Evolutionary conservation across 2,329 filamentous ascomycete genomes (phyloP).

Genomic region (Grosmannia huntii): DNA sequence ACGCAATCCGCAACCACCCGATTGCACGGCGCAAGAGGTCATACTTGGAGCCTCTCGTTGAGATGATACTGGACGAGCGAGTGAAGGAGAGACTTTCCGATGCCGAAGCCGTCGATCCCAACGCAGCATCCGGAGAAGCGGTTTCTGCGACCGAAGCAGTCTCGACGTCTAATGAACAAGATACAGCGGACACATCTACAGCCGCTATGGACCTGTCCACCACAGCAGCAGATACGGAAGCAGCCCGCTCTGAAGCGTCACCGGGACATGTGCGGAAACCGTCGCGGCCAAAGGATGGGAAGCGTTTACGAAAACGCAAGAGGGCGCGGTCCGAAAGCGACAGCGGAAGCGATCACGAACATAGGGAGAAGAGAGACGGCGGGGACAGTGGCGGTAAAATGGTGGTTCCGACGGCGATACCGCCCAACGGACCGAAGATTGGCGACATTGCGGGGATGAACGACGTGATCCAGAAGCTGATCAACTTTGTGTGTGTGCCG

Average conservation of each 20-base stretch:
- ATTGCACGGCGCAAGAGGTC: slow-evolving; percentile 10
- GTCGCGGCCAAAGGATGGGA: background rate
- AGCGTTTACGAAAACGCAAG: slow-evolving; percentile 15
- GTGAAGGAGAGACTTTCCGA: background rate
- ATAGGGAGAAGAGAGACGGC: background rate
- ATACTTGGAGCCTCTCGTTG: slow-evolving; percentile 11
- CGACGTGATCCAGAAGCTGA: slow-evolving; percentile 54
- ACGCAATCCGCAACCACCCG: slow-evolving; percentile 9
- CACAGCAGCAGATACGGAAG: background rate
- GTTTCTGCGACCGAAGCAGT: background rate
- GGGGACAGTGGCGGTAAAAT: slow-evolving; percentile 29
- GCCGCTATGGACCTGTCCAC: background rate
- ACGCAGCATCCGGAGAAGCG: too few species aligned
- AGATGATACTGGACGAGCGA: slow-evolving; percentile 9
- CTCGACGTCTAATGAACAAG: background rate
- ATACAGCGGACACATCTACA: background rate
- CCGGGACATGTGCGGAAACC: background rate
- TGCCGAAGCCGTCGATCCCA: too few species aligned
- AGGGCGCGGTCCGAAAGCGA: slow-evolving; percentile 4
- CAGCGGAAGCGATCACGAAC: background rate
- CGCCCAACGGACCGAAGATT: slow-evolving; percentile 55
- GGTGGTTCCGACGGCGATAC: slow-evolving; percentile 36
- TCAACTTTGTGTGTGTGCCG: slow-evolving; percentile 60
- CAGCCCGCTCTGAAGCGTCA: background rate
- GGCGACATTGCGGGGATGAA: slow-evolving; percentile 68